A percentile compares a stretch with the other conserved stretches of the same genome.
Evolutionary conservation across 176 grass and related monocot species (phyloP).

Genomic region (Leersia perrieri): DNA sequence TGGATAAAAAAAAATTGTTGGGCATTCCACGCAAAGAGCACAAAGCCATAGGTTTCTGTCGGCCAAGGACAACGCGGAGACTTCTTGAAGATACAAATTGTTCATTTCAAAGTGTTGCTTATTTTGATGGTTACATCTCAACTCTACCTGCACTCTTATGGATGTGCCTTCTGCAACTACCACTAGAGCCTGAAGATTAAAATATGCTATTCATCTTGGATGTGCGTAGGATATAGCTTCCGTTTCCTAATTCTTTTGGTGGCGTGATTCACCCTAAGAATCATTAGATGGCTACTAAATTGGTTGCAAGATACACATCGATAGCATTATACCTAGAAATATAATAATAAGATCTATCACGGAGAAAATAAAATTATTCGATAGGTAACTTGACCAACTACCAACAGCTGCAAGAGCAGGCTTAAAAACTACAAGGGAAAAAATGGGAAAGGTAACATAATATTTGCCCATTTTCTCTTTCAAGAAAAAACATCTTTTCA

Average conservation of each 20-base stretch:
- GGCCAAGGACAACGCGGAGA: slow-evolving; percentile 5
- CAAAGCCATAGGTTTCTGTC: slow-evolving; percentile 24
- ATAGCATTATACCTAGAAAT: background rate
- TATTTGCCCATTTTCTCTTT: background rate
- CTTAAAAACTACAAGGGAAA: background rate
- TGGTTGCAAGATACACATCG: slow-evolving; percentile 34
- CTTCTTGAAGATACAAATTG: slow-evolving; percentile 5
- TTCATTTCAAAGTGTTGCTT: slow-evolving; percentile 1
- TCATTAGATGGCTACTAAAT: slow-evolving; percentile 10
- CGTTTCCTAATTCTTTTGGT: slow-evolving; percentile 8
- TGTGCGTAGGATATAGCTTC: slow-evolving; percentile 11
- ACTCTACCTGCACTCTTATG: slow-evolving; percentile 9
- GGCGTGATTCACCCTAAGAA: slow-evolving; percentile 8
- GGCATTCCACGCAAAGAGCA: background rate
- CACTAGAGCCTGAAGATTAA: slow-evolving; percentile 6
- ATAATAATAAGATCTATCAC: background rate
- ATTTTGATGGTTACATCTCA: slow-evolving; percentile 26
- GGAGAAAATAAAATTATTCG: background rate
- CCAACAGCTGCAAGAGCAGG: background rate
- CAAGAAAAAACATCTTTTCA: background rate
- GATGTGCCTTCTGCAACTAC: slow-evolving; percentile 47
- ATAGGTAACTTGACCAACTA: background rate
- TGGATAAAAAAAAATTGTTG: background rate
- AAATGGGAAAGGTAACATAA: background rate
- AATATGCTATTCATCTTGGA: slow-evolving; percentile 3